Conservation (phyloP, 805 yeast genomes). For the Barnettozyma botsteinii region DNA sequence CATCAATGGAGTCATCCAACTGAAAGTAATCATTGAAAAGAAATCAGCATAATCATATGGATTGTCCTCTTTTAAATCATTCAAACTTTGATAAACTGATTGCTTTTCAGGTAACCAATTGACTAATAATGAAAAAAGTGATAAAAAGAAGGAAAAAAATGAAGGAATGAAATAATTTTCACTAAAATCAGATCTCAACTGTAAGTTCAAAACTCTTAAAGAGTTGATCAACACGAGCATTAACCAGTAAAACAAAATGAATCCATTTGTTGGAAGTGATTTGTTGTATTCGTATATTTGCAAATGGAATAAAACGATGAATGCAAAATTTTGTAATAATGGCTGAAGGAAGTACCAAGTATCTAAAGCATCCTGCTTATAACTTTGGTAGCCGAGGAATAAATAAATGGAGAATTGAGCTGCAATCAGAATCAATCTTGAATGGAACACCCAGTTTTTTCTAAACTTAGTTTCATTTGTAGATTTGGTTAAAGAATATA, state of each 20-base stretch:
- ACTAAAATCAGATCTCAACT: constrained; percentile 28
- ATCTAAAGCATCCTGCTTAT: constrained; percentile 15
- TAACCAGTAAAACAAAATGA: constrained; percentile 73
- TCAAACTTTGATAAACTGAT: constrained; percentile 31
- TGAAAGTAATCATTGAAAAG: constrained; percentile 71
- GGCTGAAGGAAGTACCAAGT: constrained; percentile 33
- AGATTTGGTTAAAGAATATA: constrained; percentile 22
- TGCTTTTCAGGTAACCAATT: constrained; percentile 38
- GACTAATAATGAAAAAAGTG: constrained; percentile 28
- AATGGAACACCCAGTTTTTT: constrained; percentile 32
- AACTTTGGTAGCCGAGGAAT: constrained; percentile 19
- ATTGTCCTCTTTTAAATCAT: constrained; percentile 18
- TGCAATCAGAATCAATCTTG: constrained; percentile 30
- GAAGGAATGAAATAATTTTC: constrained; percentile 27
- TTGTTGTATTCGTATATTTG: constrained; percentile 72
- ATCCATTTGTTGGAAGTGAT: constrained; percentile 57
- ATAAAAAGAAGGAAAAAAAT: constrained; percentile 27
- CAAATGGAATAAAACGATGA: constrained; percentile 44
- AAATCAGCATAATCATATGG: constrained; percentile 49
- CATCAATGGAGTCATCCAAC: constrained; percentile 92
- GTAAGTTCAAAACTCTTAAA: constrained; percentile 37
- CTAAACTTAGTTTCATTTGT: constrained; percentile 30
- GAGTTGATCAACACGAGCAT: constrained; percentile 43
- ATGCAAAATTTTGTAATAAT: constrained; percentile 34
- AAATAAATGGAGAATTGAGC: constrained; percentile 26